Evolutionary conservation across 257 asterid species (phyloP), one percentile per base, ranked within the genome.

Genomic region (Agastache rugosa): DNA sequence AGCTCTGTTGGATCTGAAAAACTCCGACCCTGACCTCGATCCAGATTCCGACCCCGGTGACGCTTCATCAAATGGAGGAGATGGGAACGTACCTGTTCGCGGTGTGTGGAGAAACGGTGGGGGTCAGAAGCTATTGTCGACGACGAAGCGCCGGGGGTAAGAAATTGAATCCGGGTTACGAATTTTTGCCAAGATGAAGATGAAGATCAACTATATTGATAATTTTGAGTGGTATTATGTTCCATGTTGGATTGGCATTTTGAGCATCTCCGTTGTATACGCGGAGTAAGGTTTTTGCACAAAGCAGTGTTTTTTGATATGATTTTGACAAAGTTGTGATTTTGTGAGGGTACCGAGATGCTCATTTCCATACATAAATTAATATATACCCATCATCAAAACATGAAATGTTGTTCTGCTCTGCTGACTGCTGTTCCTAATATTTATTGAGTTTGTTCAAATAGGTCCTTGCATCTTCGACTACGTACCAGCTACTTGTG

Each of bases 91-190:
- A 74, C 87, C 96, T n/a, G 88, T 72, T 31, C 94, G 85, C 14
- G 94, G 98, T 25, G 96, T 83, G 73, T 92, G 99, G 99, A 85
- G 83, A 76, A 88, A 83, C 53, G 89, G 93, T 35, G 98, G 99
- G n/a, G 98, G 96, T 61, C 96, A 90, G 78, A 90, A 81, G 85
- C 91, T 95, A 60, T 74, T 92, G 47, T 59, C 88, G 20, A 65
- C 88, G 20, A 65, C 31, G 62, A 76, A 80, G 76, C 73, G 76
- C 73, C 87, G 80, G 86, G 78, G 63, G 74, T 85, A 20, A 89
- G 72, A 78, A 86, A 77, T 35, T 77, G 83, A 82, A 55, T 71
- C 70, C 60, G 60, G 41, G 74, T 48, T 64, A 55, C 39, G 1
- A 7, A 35, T 34, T 56, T 64, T 58, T 55, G 42, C 6, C 54